Conservation (phyloP, 768 basidiomycete genomes). For the Macrocybe gigantea region DNA sequence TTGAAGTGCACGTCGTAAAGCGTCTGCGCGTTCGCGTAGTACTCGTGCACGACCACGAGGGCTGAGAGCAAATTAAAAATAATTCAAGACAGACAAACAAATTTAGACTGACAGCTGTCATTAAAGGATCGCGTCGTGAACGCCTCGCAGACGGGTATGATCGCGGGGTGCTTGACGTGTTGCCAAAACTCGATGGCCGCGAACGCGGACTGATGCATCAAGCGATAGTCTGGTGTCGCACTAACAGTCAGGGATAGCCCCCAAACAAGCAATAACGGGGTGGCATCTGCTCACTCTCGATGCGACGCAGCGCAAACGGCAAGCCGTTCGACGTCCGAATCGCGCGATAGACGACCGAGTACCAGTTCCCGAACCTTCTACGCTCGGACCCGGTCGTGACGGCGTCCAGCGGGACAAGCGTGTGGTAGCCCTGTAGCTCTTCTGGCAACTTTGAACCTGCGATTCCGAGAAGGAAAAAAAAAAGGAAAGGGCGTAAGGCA, state of each 20-base stretch:
- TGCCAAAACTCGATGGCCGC: slow-evolving; percentile 81
- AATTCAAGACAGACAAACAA: not conserved
- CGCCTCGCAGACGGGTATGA: slow-evolving; percentile 81
- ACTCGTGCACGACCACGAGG: slow-evolving; percentile 87
- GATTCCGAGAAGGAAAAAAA: slow-evolving; percentile 23
- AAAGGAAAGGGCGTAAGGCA: not conserved
- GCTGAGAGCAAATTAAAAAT: slow-evolving; percentile 39
- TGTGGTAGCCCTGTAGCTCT: slow-evolving; percentile 88
- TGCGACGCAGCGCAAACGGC: slow-evolving; percentile 71
- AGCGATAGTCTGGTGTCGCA: slow-evolving; percentile 61
- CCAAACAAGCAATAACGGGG: slow-evolving; percentile 3
- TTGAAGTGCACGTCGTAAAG: slow-evolving; percentile 76
- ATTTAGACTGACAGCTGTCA: slow-evolving; percentile 70
- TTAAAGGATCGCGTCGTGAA: slow-evolving; percentile 93
- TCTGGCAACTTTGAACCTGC: slow-evolving; percentile 64
- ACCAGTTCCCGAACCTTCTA: slow-evolving; percentile 80
- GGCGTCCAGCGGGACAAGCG: slow-evolving; percentile 73
- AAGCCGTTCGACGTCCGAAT: slow-evolving; percentile 70
- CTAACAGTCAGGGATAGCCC: slow-evolving; percentile 2
- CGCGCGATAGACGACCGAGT: slow-evolving; percentile 81
- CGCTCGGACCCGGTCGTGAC: slow-evolving; percentile 41
- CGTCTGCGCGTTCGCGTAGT: slow-evolving; percentile 78
- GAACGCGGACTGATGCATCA: slow-evolving; percentile 80
- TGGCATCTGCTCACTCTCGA: slow-evolving; percentile 64
- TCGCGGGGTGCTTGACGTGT: slow-evolving; percentile 75